phyloP scores from a whole-genome alignment of 441 rosid species.

The Adansonia gregorii region DNA sequence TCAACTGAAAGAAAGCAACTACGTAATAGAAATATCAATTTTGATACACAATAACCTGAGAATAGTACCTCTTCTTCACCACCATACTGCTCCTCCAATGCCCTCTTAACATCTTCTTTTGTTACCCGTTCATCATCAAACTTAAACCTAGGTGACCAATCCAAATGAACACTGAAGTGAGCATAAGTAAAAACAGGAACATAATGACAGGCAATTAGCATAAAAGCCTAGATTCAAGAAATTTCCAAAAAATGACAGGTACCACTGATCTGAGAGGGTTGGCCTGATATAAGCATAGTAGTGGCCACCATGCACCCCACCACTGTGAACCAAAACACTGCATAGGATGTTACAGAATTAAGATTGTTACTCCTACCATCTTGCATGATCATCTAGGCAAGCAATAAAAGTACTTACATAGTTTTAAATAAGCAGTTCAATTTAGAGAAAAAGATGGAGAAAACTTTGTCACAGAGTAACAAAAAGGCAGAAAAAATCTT shows the following conservation, averaged over 20 bases:
- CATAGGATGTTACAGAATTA: constrained; percentile 32
- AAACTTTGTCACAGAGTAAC: not conserved
- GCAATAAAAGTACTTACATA: not conserved
- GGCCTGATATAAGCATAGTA: constrained; percentile 82
- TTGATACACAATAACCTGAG: constrained; percentile 14
- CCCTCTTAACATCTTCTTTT: constrained; percentile 66
- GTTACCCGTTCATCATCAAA: constrained; percentile 75
- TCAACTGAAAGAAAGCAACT: constrained; percentile 8
- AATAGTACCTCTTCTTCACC: constrained; percentile 68
- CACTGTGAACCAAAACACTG: constrained; percentile 85
- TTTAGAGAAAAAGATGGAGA: constrained; percentile 13
- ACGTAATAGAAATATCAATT: constrained; percentile 15
- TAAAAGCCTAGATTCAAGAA: not conserved
- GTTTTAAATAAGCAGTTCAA: constrained; percentile 4
- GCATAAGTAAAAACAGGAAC: constrained; percentile 4
- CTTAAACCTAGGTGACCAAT: constrained; percentile 52
- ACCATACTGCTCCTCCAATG: constrained; percentile 75
- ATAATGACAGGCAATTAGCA: constrained; percentile 1
- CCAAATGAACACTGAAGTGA: constrained; percentile 5
- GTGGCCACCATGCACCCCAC: constrained; percentile 85
- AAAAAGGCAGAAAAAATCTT: constrained; percentile 5
- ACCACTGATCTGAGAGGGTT: constrained; percentile 73
- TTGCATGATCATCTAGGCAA: not conserved
- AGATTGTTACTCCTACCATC: not conserved
- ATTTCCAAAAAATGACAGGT: constrained; percentile 22